Base-by-base conservation (phyloP, 208 protist species). In the Leptomonas seymouri region DNA sequence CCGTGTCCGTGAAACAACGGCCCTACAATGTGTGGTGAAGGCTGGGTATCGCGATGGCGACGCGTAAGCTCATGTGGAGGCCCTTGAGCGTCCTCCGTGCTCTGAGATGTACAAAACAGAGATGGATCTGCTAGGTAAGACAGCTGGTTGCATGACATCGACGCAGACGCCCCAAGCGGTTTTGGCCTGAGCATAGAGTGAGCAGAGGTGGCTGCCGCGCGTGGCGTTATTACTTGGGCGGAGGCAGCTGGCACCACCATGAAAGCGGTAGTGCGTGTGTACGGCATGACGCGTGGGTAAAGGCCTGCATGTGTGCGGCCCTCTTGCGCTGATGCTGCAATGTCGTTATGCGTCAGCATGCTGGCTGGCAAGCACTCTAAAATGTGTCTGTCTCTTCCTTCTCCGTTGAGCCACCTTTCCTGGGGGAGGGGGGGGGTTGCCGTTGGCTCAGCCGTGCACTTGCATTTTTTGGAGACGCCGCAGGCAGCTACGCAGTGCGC, bases 231-330 rank as follows among this genome's bases (percentile, higher is more conserved):
- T 14, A 34, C 16, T 18, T 39, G 50, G 36, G 21, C 27, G 4
- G 34, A 28, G 8, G 30, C 8, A 9, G 41, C 15, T 1, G 70
- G 44, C 41, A 39, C 45, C 7, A 75, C 39, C n/a, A 64, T 34
- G 44, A 75, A 75, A 12, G 60, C 70, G 0, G 70, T 75, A 16
- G 70, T 75, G 30, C 39, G 45, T 1, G 70, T 75, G 61, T 64
- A 63, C n/a, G 70, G 6, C 54, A 75, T 54, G 5, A 75, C 36
- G n/a, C 39, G 49, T 9, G 62, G 62, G 25, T 67, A 54, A 3
- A 46, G 8, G n/a, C 20, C 14, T 28, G 11, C 60, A n/a, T 45
- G 44, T 9, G 20, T 31, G 46, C 31, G 44, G 3, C 5, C 4
- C 30, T 50, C 60, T 3, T 31, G 60, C 6, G 15, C 12, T 30